Base-by-base conservation (phyloP, 116 monocot species). In the Dioscorea cayenensis region DNA sequence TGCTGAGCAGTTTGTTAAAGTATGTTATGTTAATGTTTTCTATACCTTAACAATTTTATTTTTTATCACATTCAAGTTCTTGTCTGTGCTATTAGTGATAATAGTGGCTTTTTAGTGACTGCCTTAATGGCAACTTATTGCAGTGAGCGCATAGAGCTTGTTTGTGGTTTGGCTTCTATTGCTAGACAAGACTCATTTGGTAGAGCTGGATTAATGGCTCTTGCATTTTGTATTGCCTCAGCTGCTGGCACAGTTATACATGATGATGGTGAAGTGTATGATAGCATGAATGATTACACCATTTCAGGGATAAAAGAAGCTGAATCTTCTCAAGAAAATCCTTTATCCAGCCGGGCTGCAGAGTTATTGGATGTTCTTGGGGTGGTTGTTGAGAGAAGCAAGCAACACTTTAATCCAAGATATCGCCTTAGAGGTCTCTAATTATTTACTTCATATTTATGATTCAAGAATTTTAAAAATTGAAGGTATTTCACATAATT, bases 351-450 rank as follows among this genome's bases (percentile, higher is more conserved):
- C n/a, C 75, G 36, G 66, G n/a, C 66, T 61, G 66, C 69, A 68
- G 82, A 92, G 65, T 69, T 95, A 17, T 72, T 92, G 73, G 92
- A 95, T 78, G 80, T 68, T 70, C 73, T 95, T 43, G 79, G 87
- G 72, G 72, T 75, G 66, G 66, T 95, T 64, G 77, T 89, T 65
- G 83, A 89, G 79, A 92, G 82, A 78, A 92, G 85, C 66, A 95
- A 90, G 79, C 95, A 95, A 60, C 95, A 95, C 65, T 95, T 89
- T 71, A 95, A 95, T 79, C 84, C 87, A 27, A 92, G 85, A 19
- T 95, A 95, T 77, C 92, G 95, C 51, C 80, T 84, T 69, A 71
- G 85, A 92, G 95, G 95, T 92, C 18, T 64, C 28, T 67, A 21
- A 67, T 74, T 64, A 29, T 23, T 21, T 62, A 27, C 10, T 62